These are phyloP conservation scores for Carex kokanica DNA, from an alignment of 176 grass and related monocot species.

Conservation along the genomic window DNA sequence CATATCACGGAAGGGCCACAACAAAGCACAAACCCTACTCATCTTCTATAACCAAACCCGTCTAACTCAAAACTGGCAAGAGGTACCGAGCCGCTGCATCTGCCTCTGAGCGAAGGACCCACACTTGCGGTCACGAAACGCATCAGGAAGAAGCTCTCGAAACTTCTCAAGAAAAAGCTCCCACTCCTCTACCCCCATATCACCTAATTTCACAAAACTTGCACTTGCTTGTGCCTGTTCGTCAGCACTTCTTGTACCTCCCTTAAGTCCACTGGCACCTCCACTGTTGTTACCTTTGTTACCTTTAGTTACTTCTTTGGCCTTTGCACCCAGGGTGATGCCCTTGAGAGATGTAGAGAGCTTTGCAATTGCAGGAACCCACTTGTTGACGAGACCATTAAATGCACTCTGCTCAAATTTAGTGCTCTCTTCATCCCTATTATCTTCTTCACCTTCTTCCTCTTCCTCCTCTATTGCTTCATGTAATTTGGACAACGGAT, in stretches of 20 bases:
- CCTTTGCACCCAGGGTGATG: slow-evolving; percentile 43
- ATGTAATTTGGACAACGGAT: slow-evolving; percentile 60
- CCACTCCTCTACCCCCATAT: slow-evolving; percentile 72
- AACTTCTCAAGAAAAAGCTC: slow-evolving; percentile 69
- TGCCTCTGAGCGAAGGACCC: slow-evolving; percentile 31
- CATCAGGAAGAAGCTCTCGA: slow-evolving; percentile 61
- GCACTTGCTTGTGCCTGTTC: slow-evolving; percentile 60
- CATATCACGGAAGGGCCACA: slow-evolving; percentile 21
- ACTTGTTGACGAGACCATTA: slow-evolving; percentile 26
- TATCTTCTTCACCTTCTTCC: slow-evolving; percentile 42
- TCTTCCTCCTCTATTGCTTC: slow-evolving; percentile 70
- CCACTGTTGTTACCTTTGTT: slow-evolving; percentile 52
- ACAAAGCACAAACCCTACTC: slow-evolving; percentile 29
- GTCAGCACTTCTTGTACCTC: slow-evolving; percentile 72
- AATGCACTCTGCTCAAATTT: slow-evolving; percentile 28
- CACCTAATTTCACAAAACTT: slow-evolving; percentile 78
- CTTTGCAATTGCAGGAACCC: slow-evolving; percentile 37
- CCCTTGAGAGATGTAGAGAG: slow-evolving; percentile 66
- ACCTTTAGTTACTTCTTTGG: slow-evolving; percentile 34
- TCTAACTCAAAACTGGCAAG: slow-evolving; percentile 82
- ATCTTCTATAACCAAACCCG: slow-evolving; percentile 4
- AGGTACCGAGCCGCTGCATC: slow-evolving; percentile 77
- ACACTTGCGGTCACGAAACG: slow-evolving; percentile 51
- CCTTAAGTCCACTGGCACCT: slow-evolving; percentile 44
- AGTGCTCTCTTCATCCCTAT: slow-evolving; percentile 19